Evolutionary conservation across 164 flowering plant genomes (phyloP).

Genomic region (Akebia trifoliata): DNA sequence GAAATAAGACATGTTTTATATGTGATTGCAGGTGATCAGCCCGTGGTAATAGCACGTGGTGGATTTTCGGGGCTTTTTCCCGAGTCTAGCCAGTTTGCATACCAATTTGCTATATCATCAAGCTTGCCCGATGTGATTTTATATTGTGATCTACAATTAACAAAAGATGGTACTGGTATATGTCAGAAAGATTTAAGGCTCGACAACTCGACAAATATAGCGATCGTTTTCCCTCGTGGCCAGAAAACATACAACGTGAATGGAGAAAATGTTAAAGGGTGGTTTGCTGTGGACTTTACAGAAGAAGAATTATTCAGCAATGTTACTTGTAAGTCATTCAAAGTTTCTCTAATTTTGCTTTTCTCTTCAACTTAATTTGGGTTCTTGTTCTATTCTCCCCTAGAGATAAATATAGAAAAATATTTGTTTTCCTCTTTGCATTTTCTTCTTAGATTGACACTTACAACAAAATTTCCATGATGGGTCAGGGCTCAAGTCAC

Average conservation of each 20-base stretch:
- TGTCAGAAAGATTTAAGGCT: conserved; percentile 53
- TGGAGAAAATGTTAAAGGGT: conserved; percentile 48
- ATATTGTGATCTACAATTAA: conserved; percentile 70
- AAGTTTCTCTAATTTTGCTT: not conserved
- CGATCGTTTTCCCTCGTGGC: conserved; percentile 32
- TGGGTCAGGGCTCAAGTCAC: no score
- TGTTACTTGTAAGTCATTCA: conserved; percentile 44
- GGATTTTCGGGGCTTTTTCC: conserved; percentile 87
- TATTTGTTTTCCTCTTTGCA: no score
- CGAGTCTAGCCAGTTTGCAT: conserved; percentile 51
- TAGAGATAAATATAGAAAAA: no score
- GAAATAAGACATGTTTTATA: no score
- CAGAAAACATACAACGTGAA: conserved; percentile 52
- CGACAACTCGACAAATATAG: conserved; percentile 57
- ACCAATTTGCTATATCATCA: conserved; percentile 25
- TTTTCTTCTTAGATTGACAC: no score
- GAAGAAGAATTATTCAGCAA: conserved; percentile 30
- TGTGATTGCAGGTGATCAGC: conserved; percentile 48
- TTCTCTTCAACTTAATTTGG: not conserved
- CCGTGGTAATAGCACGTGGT: conserved; percentile 63
- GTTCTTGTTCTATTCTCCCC: not conserved
- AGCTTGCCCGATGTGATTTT: conserved; percentile 30
- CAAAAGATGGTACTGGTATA: conserved; percentile 61
- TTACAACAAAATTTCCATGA: no score
- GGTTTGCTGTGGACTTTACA: conserved; percentile 64